phyloP scores from a whole-genome alignment of 768 basidiomycete genomes.

The Amyloporia xantha region DNA sequence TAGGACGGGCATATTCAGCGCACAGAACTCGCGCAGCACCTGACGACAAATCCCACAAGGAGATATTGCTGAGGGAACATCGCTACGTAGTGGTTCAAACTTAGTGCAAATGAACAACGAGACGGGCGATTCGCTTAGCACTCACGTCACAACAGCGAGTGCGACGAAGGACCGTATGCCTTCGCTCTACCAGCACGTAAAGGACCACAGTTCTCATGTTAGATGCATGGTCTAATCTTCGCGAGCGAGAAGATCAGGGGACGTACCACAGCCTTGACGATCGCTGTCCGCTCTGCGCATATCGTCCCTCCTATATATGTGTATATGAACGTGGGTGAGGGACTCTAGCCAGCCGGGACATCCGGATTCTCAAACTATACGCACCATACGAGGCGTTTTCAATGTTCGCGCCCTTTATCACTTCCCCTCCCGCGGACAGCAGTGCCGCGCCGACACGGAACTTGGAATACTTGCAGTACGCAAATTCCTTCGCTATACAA shows the following conservation, averaged over 20 bases:
- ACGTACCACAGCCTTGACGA: constrained; percentile 86
- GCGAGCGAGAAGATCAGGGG: neutral
- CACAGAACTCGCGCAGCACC: constrained; percentile 81
- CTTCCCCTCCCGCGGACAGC: constrained; percentile 56
- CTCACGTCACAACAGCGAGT: constrained; percentile 79
- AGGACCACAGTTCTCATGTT: neutral
- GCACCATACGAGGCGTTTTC: constrained; percentile 92
- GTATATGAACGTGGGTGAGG: too few species aligned
- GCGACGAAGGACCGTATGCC: constrained; percentile 64
- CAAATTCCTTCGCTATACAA: constrained; percentile 60
- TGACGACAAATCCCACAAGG: constrained; percentile 96
- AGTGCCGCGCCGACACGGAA: constrained; percentile 92
- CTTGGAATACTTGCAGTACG: constrained; percentile 83
- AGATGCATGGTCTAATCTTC: neutral
- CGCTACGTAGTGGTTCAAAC: constrained; percentile 34
- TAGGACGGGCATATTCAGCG: constrained; percentile 61
- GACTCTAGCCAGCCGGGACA: too few species aligned
- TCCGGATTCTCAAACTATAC: neutral
- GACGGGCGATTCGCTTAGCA: too few species aligned
- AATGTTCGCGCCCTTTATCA: constrained; percentile 85
- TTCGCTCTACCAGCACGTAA: constrained; percentile 53
- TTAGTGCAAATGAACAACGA: neutral
- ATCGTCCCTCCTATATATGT: too few species aligned
- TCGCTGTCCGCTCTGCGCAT: constrained; percentile 91
- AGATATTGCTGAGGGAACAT: constrained; percentile 59